These are phyloP conservation scores for Alternaria panax DNA, from an alignment of 2,329 filamentous ascomycete species.

Conservation along the genomic window DNA sequence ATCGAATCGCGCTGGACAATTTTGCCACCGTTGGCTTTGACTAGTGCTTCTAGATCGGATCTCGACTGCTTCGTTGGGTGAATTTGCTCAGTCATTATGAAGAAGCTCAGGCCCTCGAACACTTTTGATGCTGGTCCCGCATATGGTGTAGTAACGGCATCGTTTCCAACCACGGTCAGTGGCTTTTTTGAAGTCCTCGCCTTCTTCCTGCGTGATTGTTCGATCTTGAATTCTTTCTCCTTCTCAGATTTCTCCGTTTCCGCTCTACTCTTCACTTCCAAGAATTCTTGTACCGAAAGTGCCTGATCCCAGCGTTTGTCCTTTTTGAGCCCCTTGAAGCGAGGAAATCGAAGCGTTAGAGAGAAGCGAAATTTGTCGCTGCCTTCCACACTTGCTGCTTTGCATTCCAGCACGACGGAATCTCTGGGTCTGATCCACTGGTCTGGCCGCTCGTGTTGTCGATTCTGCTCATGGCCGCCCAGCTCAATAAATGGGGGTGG, in stretches of 20 bases:
- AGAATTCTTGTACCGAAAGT: conserved; percentile 79
- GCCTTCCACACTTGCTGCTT: conserved; percentile 78
- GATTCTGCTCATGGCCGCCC: conserved; percentile 70
- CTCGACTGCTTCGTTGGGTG: conserved; percentile 78
- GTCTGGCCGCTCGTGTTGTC: conserved; percentile 81
- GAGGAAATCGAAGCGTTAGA: conserved; percentile 86
- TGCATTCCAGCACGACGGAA: conserved; percentile 86
- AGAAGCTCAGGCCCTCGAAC: conserved; percentile 81
- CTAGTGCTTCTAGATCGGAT: conserved; percentile 76
- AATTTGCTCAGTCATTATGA: conserved; percentile 78
- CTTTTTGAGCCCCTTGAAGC: conserved; percentile 81
- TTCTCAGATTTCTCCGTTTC: conserved; percentile 69
- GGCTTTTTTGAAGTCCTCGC: conserved; percentile 69
- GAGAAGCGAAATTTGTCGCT: conserved; percentile 81
- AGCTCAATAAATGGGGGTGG: conserved; percentile 85
- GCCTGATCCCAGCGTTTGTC: conserved; percentile 86
- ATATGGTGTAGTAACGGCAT: conserved; percentile 59
- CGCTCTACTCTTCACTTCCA: conserved; percentile 72
- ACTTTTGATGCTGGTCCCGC: conserved; percentile 67
- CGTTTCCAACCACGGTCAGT: conserved; percentile 75
- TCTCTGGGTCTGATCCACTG: conserved; percentile 92
- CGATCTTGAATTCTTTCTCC: conserved; percentile 72
- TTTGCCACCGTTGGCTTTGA: conserved; percentile 83
- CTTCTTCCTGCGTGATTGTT: conserved; percentile 69
- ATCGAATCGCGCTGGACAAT: conserved; percentile 77